Percentiles rank a stretch among this genome's conserved stretches.
Evolutionary conservation across 345 rosid genomes (phyloP).

Genomic region (Abelmoschus esculentus): DNA sequence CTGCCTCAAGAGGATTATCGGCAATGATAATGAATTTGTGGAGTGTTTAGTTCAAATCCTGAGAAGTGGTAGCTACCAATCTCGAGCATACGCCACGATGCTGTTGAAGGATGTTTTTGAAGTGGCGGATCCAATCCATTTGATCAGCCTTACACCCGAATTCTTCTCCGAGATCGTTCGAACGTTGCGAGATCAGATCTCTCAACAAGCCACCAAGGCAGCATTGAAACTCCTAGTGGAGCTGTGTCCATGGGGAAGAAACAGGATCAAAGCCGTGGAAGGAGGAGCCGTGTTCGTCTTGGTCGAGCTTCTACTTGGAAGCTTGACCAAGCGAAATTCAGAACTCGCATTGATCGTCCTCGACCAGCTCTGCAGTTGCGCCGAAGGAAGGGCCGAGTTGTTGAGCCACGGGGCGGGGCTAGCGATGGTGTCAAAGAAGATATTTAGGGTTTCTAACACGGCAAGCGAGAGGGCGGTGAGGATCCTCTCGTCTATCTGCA

Average conservation of each 20-base stretch:
- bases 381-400: conserved; percentile 55
- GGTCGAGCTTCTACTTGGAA: conserved; percentile 42
- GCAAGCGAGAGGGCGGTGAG: conserved; percentile 46
- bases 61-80: conserved; percentile 24
- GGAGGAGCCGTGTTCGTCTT: conserved; percentile 29
- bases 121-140: conserved; percentile 40
- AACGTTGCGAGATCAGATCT: conserved; percentile 38
- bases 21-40: conserved; percentile 20
- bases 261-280: conserved; percentile 45
- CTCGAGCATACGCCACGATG: conserved; percentile 31
- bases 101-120: conserved; percentile 28
- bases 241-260: conserved; percentile 56
- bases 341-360: conserved; percentile 34
- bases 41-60: conserved; percentile 22
- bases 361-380: conserved; percentile 48
- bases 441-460: conserved; percentile 44
- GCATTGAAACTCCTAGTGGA: conserved; percentile 33
- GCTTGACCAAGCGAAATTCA: conserved; percentile 19
- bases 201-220: conserved; percentile 41
- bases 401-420: conserved; percentile 47
- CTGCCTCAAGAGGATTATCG: conserved; percentile 23
- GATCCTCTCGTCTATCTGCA: conserved; percentile 34
- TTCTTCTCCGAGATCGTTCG: conserved; percentile 33
- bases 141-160: conserved; percentile 22
- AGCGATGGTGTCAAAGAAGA: conserved; percentile 54